phyloP scores from a whole-genome alignment of 139 green algal genomes.

The Chlamydomonas sp. region DNA sequence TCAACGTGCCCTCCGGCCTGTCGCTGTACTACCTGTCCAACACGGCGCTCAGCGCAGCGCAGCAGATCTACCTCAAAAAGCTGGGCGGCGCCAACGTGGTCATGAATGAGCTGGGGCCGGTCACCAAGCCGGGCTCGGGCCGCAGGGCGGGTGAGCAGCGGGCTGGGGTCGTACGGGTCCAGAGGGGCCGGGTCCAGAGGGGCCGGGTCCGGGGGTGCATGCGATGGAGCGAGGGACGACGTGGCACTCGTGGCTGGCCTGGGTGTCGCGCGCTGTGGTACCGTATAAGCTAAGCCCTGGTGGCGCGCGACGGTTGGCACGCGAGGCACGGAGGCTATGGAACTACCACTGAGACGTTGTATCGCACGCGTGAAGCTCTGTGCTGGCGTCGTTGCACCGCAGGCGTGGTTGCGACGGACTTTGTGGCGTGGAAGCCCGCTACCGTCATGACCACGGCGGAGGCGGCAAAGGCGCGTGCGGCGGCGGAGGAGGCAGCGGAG shows the following conservation, averaged over 20 bases:
- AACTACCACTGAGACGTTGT: neutral
- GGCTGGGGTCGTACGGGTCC: neutral
- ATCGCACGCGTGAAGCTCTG: neutral
- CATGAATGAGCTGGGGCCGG: conserved; percentile 71
- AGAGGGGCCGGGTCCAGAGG: neutral
- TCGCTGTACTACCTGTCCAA: conserved; percentile 94
- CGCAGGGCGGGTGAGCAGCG: conserved; percentile 39
- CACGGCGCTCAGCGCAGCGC: conserved; percentile 72
- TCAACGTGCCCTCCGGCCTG: conserved; percentile 89
- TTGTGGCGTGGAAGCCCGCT: neutral
- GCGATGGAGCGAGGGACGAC: neutral
- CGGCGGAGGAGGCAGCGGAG: conserved; percentile 13
- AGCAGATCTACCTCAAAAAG: conserved; percentile 84
- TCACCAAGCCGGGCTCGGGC: conserved; percentile 74
- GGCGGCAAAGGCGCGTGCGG: conserved; percentile 8
- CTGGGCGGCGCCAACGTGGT: conserved; percentile 75
- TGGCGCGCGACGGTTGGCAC: neutral
- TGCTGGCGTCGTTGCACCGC: neutral
- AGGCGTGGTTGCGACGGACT: neutral
- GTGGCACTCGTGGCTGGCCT: neutral
- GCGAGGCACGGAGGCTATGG: neutral
- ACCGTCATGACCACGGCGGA: conserved; percentile 29
- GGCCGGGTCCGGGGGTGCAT: neutral
- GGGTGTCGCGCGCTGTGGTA: neutral
- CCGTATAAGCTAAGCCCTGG: neutral